phyloP scores from a whole-genome alignment of 768 basidiomycete genomes.

The Boletus patriciae region DNA sequence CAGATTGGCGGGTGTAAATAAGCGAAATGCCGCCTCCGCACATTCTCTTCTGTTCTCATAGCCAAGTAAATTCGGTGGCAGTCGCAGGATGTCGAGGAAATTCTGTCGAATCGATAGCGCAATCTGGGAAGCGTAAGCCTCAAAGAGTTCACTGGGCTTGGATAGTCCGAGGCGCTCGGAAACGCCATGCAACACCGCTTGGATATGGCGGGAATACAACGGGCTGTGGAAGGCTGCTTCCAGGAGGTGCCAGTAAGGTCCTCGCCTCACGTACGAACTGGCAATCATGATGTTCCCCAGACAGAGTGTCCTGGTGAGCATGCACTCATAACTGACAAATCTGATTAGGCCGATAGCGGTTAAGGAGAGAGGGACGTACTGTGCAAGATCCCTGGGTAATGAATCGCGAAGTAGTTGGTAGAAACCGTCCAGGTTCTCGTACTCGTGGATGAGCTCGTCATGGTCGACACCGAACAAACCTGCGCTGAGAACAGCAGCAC shows the following conservation, averaged over 20 bases:
- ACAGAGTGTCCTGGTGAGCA: constrained; percentile 69
- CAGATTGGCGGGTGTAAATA: constrained; percentile 68
- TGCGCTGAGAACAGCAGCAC: constrained; percentile 60
- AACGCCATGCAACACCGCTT: constrained; percentile 58
- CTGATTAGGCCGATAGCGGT: constrained; percentile 11
- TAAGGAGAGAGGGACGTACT: constrained; percentile 41
- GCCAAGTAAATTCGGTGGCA: constrained; percentile 76
- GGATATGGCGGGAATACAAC: constrained; percentile 34
- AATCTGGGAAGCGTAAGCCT: constrained; percentile 75
- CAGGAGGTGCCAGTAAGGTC: constrained; percentile 85
- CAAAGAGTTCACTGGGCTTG: constrained; percentile 63
- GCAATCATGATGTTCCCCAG: constrained; percentile 78
- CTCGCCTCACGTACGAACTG: constrained; percentile 73
- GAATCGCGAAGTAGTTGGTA: constrained; percentile 50
- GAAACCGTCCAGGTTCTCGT: constrained; percentile 26
- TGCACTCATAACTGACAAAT: constrained; percentile 62
- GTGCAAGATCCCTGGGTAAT: constrained; percentile 45
- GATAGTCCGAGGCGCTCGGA: constrained; percentile 66
- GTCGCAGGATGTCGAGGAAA: constrained; percentile 50
- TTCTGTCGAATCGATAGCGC: constrained; percentile 61
- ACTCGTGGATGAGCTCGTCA: constrained; percentile 30
- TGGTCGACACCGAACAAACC: constrained; percentile 50
- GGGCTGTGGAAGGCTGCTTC: constrained; percentile 52
- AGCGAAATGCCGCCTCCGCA: constrained; percentile 63
- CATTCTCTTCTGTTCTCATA: constrained; percentile 66